Evolutionary conservation across 2,329 filamentous ascomycete genomes (phyloP).

Genomic region (Teratosphaeriaceae sp.): DNA sequence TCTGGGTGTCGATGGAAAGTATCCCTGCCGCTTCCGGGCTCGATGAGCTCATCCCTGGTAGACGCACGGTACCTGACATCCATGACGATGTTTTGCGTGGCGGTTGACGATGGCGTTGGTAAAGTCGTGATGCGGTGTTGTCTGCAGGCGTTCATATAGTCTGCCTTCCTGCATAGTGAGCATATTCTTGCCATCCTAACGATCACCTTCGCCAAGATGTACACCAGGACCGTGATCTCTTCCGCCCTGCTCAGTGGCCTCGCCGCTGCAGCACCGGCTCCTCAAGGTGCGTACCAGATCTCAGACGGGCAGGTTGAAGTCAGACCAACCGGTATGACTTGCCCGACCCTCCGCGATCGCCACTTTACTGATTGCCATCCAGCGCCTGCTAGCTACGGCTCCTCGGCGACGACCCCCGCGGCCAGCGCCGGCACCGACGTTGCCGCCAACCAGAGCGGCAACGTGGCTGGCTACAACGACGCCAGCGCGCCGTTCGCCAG

Average conservation of each 20-base stretch:
- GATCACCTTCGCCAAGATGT: constrained; percentile 11
- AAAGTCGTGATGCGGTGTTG: too few species aligned
- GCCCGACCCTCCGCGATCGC: not conserved
- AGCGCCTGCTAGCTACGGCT: not conserved
- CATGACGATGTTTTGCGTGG: too few species aligned
- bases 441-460: constrained; percentile 21
- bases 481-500: constrained; percentile 37
- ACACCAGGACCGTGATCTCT: constrained; percentile 14
- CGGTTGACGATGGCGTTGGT: too few species aligned
- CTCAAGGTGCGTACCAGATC: not conserved
- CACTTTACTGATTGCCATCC: not conserved
- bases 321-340: not conserved
- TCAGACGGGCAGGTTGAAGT: not conserved
- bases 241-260: constrained; percentile 17
- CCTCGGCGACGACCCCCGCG: too few species aligned
- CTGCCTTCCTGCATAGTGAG: not conserved
- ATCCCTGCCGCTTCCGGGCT: too few species aligned
- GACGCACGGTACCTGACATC: too few species aligned
- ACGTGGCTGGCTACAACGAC: constrained; percentile 37
- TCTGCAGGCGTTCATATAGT: too few species aligned
- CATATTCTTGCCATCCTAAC: not conserved
- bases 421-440: constrained; percentile 3
- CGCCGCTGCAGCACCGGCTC: constrained; percentile 29
- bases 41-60: too few species aligned
- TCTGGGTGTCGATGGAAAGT: too few species aligned